A percentile compares a stretch with the other conserved stretches of the same genome.
phyloP scores from a whole-genome alignment of 2,329 filamentous ascomycete genomes.

The Parafenestella ontariensis region DNA sequence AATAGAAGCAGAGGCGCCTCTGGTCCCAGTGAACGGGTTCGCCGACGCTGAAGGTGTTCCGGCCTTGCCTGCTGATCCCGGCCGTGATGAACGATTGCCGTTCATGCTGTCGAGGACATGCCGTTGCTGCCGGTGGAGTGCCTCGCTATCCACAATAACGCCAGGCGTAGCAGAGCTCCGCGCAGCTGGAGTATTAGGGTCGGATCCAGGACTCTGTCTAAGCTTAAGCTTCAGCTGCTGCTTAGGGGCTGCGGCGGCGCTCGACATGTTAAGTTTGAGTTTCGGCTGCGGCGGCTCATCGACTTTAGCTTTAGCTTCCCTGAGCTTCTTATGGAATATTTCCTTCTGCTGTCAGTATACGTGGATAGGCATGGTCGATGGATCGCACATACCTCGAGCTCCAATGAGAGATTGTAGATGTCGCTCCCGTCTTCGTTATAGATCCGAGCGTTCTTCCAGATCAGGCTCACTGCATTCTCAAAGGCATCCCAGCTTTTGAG shows the following conservation, averaged over 20 bases:
- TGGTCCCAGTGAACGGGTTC: slow-evolving; percentile 39
- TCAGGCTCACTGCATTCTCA: slow-evolving; percentile 77
- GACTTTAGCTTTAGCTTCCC: slow-evolving; percentile 74
- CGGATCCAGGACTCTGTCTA: slow-evolving; percentile 50
- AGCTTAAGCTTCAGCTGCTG: slow-evolving; percentile 69
- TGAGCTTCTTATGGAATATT: slow-evolving; percentile 72
- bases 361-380: background rate
- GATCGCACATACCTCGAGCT: slow-evolving; percentile 71
- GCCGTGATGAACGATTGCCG: slow-evolving; percentile 41
- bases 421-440: slow-evolving; percentile 94
- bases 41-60: slow-evolving; percentile 30
- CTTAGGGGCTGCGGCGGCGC: slow-evolving; percentile 35
- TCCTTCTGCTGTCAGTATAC: slow-evolving; percentile 57
- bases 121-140: slow-evolving; percentile 60
- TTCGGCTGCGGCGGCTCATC: slow-evolving; percentile 76
- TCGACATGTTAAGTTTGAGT: slow-evolving; percentile 78
- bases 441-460: slow-evolving; percentile 87
- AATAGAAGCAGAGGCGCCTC: slow-evolving; percentile 29
- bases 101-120: slow-evolving; percentile 60
- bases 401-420: slow-evolving; percentile 76
- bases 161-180: slow-evolving; percentile 55
- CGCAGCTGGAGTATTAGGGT: slow-evolving; percentile 49
- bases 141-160: slow-evolving; percentile 62
- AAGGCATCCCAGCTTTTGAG: slow-evolving; percentile 85
- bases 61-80: slow-evolving; percentile 35